A percentile compares a stretch with the other conserved stretches of the same genome.
Evolutionary conservation across 1,284 basidiomycete species (phyloP).

Genomic region (Cryptococcus amylolentus): DNA sequence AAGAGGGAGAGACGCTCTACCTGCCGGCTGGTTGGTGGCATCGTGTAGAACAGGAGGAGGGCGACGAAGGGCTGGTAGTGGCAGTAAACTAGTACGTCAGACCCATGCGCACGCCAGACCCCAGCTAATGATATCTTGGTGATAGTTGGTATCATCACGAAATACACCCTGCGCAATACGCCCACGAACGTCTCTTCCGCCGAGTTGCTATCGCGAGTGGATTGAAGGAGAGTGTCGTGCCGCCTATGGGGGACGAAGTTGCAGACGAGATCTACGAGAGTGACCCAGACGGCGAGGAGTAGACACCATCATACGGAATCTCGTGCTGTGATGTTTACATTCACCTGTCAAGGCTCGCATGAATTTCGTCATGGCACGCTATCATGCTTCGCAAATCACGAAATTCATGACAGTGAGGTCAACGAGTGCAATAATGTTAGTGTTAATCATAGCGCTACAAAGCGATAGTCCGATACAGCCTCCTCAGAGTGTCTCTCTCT

Average conservation of each 20-base stretch:
- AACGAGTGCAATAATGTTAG: no score
- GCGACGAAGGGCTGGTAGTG: constrained; percentile 55
- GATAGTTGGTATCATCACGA: constrained; percentile 39
- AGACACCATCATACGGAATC: no score
- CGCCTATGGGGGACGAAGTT: constrained; percentile 22
- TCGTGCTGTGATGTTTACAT: no score
- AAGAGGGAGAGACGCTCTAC: constrained; percentile 75
- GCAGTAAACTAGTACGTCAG: constrained; percentile 84
- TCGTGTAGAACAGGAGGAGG: constrained; percentile 65
- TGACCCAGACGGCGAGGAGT: no score
- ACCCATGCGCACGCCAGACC: not conserved
- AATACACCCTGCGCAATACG: constrained; percentile 29
- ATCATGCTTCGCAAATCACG: no score
- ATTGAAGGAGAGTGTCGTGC: constrained; percentile 24
- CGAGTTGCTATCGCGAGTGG: constrained; percentile 35
- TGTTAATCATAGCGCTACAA: no score
- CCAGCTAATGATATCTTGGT: not conserved
- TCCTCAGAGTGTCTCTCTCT: no score
- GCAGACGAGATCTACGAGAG: no score
- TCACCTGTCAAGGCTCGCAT: no score
- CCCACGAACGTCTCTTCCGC: constrained; percentile 31
- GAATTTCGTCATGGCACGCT: no score
- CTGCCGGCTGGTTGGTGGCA: constrained; percentile 91
- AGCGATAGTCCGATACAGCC: no score
- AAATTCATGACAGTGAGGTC: no score